Evolutionary conservation across 345 rosid genomes (phyloP), one percentile per base, ranked within the genome.

Genomic region (Salix udensis): DNA sequence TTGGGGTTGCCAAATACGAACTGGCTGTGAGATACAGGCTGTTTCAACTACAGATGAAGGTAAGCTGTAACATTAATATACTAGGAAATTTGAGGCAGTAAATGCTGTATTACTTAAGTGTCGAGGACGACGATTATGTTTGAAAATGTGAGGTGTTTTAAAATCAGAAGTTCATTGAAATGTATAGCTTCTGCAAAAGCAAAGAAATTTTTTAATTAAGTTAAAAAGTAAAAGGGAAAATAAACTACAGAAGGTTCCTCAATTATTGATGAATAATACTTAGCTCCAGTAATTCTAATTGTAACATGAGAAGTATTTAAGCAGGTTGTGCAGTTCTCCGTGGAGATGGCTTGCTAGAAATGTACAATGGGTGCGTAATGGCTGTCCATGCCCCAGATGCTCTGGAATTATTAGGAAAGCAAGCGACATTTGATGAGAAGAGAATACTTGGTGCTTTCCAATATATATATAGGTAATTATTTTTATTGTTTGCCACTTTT

Each of bases 371-470:
- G 9, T 89, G 97, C 73, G 86, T 93, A 64, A 44, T 95, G 68
- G 91, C 89, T 31, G 79, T 81, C 80, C 97, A 91, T 84, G 96
- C 93, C 50, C 97, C 98, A 1, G 97, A 95, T 84, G 90, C 94
- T 66, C 70, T 95, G 72, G 74, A 74, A 71, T 60, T 95, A 68
- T 84, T 95, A 75, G 94, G 96, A 10, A 76, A 81, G 18, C 81
- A 87, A 82, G 94, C 89, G 40, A 91, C 96, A 18, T 93, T 74
- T 52, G 92, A 95, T 44, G 98, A 93, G 85, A 62, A 23, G 50
- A 88, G 94, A 80, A 74, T 95, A 37, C 92, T 95, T 58, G 98
- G 97, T 39, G 97, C 96, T 80, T 93, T 93, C 77, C 96, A 84
- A 77, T 95, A 95, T 31, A 90, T 88, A 65, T 86, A 91, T 76